Percentiles rank a stretch among this genome's conserved stretches.
Evolutionary conservation across 441 rosid genomes (phyloP).

Genomic region (Eugenia klotzschiana): DNA sequence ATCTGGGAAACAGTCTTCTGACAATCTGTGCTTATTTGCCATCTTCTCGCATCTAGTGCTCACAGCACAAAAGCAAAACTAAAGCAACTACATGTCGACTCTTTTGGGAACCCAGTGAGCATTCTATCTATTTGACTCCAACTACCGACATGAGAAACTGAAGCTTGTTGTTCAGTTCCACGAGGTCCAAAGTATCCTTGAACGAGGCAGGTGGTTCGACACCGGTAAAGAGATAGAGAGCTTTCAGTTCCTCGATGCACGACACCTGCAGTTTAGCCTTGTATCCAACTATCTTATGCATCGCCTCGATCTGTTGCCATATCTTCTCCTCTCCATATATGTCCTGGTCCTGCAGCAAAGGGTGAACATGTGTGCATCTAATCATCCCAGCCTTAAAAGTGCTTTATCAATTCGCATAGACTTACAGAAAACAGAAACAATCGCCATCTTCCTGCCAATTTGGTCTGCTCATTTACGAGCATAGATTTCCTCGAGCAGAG

Average conservation of each 20-base stretch:
- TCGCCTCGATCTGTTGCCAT: constrained; percentile 49
- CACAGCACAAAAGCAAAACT: background rate
- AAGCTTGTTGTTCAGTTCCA: constrained; percentile 33
- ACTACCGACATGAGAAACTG: constrained; percentile 59
- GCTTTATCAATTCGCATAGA: background rate
- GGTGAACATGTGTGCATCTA: background rate
- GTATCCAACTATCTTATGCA: constrained; percentile 50
- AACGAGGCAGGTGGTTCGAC: constrained; percentile 42
- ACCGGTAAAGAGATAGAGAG: constrained; percentile 59
- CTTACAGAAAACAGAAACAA: background rate
- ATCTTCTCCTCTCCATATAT: constrained; percentile 24
- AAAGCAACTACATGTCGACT: background rate
- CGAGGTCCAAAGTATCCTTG: constrained; percentile 23
- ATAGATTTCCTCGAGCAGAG: background rate
- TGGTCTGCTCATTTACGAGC: background rate
- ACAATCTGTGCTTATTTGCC: background rate
- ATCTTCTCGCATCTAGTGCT: background rate
- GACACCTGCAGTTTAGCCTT: constrained; percentile 20
- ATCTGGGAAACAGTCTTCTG: no score
- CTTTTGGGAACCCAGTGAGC: background rate
- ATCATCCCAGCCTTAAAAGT: background rate
- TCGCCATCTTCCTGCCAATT: background rate
- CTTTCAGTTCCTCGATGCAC: constrained; percentile 43
- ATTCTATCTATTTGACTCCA: constrained; percentile 46
- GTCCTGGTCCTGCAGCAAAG: constrained; percentile 12